These are phyloP conservation scores for Penicillium olsonii DNA, from an alignment of 2,329 filamentous ascomycete genomes.

Conservation along the genomic window DNA sequence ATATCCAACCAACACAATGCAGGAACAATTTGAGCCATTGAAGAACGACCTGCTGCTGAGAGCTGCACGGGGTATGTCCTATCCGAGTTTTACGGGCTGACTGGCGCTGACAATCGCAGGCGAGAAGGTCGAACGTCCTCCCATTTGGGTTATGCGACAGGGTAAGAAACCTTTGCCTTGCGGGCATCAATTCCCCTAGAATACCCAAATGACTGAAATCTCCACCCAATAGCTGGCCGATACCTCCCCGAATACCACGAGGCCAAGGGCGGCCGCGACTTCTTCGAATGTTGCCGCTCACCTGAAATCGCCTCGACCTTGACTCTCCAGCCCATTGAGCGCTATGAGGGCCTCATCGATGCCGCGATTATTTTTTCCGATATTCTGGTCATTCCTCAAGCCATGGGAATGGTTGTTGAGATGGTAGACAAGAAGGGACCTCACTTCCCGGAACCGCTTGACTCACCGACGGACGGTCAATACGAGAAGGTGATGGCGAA, in stretches of 20 bases:
- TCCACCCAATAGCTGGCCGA: slow-evolving; percentile 69
- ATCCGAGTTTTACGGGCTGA: not conserved
- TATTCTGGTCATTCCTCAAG: slow-evolving; percentile 95
- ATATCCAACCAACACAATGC: slow-evolving; percentile 54
- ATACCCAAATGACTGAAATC: slow-evolving; percentile 2
- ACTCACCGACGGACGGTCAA: slow-evolving; percentile 77
- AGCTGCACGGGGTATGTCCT: slow-evolving; percentile 73
- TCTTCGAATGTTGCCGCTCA: slow-evolving; percentile 95
- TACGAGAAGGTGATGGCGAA: slow-evolving; percentile 75
- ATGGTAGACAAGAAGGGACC: slow-evolving; percentile 98
- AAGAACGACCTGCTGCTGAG: slow-evolving; percentile 91
- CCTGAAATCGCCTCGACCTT: slow-evolving; percentile 91
- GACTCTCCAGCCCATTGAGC: slow-evolving; percentile 92
- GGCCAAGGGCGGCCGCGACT: slow-evolving; percentile 86
- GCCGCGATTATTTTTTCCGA: slow-evolving; percentile 99
- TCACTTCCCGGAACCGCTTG: slow-evolving; percentile 84
- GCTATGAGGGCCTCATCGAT: slow-evolving; percentile 86
- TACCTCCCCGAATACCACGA: slow-evolving; percentile 98
- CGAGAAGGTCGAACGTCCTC: slow-evolving; percentile 85
- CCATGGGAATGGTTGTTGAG: slow-evolving; percentile 97
- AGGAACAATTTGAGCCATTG: slow-evolving; percentile 73
- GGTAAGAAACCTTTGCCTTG: slow-evolving; percentile 54
- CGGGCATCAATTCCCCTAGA: not conserved
- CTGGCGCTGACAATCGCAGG: slow-evolving; percentile 55
- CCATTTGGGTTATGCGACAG: slow-evolving; percentile 99